Conservation (phyloP, 164 flowering plant genomes). For the Annona squamosa region DNA sequence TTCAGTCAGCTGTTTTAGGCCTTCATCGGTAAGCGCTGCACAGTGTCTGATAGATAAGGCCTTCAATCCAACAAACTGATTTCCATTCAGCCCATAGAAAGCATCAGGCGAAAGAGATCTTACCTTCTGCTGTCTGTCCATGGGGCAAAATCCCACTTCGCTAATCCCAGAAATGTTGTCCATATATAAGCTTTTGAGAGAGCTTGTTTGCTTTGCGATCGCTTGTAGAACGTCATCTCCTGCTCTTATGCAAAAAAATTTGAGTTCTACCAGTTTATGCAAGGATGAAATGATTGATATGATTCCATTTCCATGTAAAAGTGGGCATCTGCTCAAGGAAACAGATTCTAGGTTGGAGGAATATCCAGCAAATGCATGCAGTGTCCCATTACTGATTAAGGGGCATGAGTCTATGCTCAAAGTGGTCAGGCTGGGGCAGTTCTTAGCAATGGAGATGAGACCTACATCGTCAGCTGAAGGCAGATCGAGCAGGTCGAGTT, state of each 20-base stretch:
- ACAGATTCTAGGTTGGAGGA: constrained; percentile 26
- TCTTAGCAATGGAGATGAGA: constrained; percentile 23
- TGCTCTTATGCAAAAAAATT: neutral
- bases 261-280: constrained; percentile 9
- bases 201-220: constrained; percentile 1
- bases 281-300: constrained; percentile 6
- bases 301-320: constrained; percentile 24
- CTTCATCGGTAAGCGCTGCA: constrained; percentile 35
- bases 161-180: constrained; percentile 5
- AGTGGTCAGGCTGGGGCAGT: constrained; percentile 21
- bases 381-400: constrained; percentile 23
- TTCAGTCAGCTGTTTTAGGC: constrained; percentile 36
- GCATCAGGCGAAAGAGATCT: constrained; percentile 9
- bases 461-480: constrained; percentile 21
- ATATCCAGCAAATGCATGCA: constrained; percentile 19
- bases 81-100: constrained; percentile 41
- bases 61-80: constrained; percentile 39
- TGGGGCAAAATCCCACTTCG: constrained; percentile 6
- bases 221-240: constrained; percentile 9
- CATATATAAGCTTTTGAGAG: constrained; percentile 3
- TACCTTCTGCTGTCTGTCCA: neutral
- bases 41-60: constrained; percentile 45
- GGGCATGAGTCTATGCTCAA: constrained; percentile 31
- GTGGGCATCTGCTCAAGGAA: constrained; percentile 23
- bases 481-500: constrained; percentile 27